phyloP scores from a whole-genome alignment of 2,329 filamentous ascomycete species.

The Ophiostoma ips region DNA sequence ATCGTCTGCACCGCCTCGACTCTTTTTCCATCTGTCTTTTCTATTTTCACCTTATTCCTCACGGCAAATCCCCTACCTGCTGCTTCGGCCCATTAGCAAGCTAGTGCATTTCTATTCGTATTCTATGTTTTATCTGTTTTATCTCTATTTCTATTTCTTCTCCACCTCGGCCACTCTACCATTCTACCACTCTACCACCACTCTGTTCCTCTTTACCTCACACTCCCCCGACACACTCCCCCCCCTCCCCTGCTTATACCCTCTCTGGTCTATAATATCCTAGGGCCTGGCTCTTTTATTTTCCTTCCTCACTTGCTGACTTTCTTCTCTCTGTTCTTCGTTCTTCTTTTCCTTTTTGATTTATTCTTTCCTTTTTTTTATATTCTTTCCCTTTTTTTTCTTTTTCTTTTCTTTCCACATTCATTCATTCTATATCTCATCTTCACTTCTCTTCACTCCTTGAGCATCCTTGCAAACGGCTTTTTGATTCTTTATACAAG shows the following conservation, averaged over 20 bases:
- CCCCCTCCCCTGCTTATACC: constrained; percentile 10
- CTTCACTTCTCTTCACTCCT: constrained; percentile 8
- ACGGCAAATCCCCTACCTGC: neutral
- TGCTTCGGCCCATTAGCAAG: neutral
- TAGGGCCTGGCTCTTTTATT: constrained; percentile 40
- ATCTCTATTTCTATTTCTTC: constrained; percentile 20
- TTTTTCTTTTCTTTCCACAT: neutral
- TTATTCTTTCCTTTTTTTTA: constrained; percentile 1
- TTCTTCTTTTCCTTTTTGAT: constrained; percentile 19
- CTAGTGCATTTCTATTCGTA: neutral
- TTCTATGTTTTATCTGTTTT: constrained; percentile 18
- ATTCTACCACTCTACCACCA: neutral
- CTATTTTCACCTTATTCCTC: neutral
- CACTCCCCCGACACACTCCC: too few species aligned
- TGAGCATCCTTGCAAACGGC: too few species aligned
- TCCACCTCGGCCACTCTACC: neutral
- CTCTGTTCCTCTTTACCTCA: neutral
- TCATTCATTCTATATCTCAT: constrained; percentile 29
- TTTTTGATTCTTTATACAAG: constrained; percentile 18
- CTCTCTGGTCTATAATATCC: constrained; percentile 30
- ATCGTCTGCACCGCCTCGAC: neutral
- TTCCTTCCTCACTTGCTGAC: constrained; percentile 10
- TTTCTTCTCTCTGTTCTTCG: constrained; percentile 18
- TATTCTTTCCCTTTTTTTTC: neutral
- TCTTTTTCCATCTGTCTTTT: neutral